Percentiles rank a stretch among this genome's conserved stretches.
Conservation (phyloP, 2,329 filamentous ascomycete species). For the Sporothrix euskadiensis region DNA sequence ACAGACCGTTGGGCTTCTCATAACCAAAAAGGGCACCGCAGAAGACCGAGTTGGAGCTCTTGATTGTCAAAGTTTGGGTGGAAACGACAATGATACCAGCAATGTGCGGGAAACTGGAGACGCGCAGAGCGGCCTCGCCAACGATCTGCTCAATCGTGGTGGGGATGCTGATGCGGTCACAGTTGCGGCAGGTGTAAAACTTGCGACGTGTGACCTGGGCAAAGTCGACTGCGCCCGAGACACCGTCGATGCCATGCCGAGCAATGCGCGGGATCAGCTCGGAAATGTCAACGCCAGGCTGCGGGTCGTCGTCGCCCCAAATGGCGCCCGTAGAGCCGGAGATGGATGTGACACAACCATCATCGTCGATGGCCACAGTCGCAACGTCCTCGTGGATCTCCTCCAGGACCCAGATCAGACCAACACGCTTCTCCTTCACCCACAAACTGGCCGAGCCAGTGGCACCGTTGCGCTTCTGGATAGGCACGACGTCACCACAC, state of each 20-base stretch:
- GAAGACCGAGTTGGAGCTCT: conserved; percentile 93
- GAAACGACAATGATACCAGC: conserved; percentile 92
- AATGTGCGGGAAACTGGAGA: conserved; percentile 96
- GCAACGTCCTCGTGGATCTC: conserved; percentile 96
- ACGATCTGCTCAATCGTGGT: conserved; percentile 75
- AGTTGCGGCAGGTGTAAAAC: conserved; percentile 83
- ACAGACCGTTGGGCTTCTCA: conserved; percentile 75
- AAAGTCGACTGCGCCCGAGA: conserved; percentile 74
- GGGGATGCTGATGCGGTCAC: conserved; percentile 77
- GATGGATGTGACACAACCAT: conserved; percentile 69
- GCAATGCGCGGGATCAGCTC: conserved; percentile 81
- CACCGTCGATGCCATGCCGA: conserved; percentile 68
- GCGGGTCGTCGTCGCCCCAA: conserved; percentile 72
- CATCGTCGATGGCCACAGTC: conserved; percentile 72
- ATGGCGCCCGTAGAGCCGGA: conserved; percentile 80
- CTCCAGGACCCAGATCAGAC: conserved; percentile 95
- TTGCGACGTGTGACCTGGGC: conserved; percentile 69
- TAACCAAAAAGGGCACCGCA: conserved; percentile 90
- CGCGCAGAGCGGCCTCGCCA: conserved; percentile 69
- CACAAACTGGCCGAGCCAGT: conserved; percentile 92
- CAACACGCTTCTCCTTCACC: conserved; percentile 96
- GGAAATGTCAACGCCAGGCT: conserved; percentile 71
- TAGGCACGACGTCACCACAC: conserved; percentile 97
- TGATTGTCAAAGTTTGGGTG: conserved; percentile 74
- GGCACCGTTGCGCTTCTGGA: conserved; percentile 89